phyloP scores from a whole-genome alignment of 345 rosid genomes.

The Acer saccharum region DNA sequence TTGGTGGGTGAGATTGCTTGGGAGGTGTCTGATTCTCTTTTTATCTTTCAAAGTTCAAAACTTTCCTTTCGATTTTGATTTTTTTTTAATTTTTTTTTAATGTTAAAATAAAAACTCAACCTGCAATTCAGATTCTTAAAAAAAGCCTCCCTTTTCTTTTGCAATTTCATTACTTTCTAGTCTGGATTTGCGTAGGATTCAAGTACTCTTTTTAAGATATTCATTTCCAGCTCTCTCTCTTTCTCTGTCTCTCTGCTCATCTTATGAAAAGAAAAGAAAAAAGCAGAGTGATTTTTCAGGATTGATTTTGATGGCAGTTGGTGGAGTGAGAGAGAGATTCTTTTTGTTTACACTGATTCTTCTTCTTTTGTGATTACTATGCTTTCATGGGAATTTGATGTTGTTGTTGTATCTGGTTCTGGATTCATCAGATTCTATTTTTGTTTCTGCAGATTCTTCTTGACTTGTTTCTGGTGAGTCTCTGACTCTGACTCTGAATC shows the following conservation, averaged over 20 bases:
- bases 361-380: constrained; percentile 19
- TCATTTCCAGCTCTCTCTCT: constrained; percentile 13
- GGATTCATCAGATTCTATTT: constrained; percentile 36
- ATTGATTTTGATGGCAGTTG: constrained; percentile 30
- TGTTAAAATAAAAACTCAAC: not conserved
- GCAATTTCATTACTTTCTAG: constrained; percentile 14
- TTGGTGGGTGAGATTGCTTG: not conserved
- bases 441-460: constrained; percentile 43
- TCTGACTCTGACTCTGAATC: not conserved
- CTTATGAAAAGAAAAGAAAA: not conserved
- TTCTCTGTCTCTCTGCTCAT: constrained; percentile 13
- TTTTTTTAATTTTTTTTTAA: not conserved
- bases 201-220: constrained; percentile 19
- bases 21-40: not conserved
- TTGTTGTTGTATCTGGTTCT: constrained; percentile 40
- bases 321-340: constrained; percentile 22
- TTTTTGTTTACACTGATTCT: constrained; percentile 17
- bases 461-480: constrained; percentile 35
- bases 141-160: constrained; percentile 14
- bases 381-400: constrained; percentile 32
- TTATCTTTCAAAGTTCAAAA: not conserved
- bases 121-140: not conserved
- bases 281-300: constrained; percentile 18
- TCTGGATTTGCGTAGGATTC: constrained; percentile 34
- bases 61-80: constrained; percentile 6